A percentile compares a stretch with the other conserved stretches of the same genome.
Conservation (phyloP, 2,329 filamentous ascomycete species). For the Microdochium trichocladiopsis region DNA sequence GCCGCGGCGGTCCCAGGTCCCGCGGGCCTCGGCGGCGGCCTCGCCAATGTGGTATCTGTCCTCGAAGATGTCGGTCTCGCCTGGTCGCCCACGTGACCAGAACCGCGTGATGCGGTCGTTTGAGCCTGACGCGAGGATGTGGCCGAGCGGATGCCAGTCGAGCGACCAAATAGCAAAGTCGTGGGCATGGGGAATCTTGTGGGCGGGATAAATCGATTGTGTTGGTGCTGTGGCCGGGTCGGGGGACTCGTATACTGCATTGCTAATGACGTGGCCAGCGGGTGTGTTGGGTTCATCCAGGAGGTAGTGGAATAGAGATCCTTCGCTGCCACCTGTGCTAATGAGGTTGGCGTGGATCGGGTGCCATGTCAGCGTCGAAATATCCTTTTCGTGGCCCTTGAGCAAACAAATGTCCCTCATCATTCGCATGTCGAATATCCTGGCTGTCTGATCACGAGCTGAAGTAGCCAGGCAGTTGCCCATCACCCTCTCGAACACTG, state of each 20-base stretch:
- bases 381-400: slow-evolving; percentile 92
- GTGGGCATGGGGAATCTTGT: slow-evolving; percentile 81
- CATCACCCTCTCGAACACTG: slow-evolving; percentile 78
- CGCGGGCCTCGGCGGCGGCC: slow-evolving; percentile 84
- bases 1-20: slow-evolving; percentile 83
- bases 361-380: slow-evolving; percentile 89
- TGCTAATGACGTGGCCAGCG: slow-evolving; percentile 58
- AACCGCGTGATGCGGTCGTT: slow-evolving; percentile 97
- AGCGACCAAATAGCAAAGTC: slow-evolving; percentile 96
- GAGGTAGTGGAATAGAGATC: slow-evolving; percentile 88
- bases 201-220: slow-evolving; percentile 88
- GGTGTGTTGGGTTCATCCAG: slow-evolving; percentile 90
- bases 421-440: slow-evolving; percentile 93
- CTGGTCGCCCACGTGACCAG: slow-evolving; percentile 86
- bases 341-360: slow-evolving; percentile 85
- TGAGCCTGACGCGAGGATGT: slow-evolving; percentile 90
- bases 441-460: slow-evolving; percentile 84
- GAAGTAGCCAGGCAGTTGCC: slow-evolving; percentile 85
- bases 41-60: slow-evolving; percentile 96
- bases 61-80: slow-evolving; percentile 76
- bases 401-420: slow-evolving; percentile 96
- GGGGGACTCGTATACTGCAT: slow-evolving; percentile 78
- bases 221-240: slow-evolving; percentile 74
- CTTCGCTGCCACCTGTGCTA: slow-evolving; percentile 85
- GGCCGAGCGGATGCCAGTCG: slow-evolving; percentile 94